Conservation (phyloP, 805 yeast species). For the Wickerhamomyces pijperi region DNA sequence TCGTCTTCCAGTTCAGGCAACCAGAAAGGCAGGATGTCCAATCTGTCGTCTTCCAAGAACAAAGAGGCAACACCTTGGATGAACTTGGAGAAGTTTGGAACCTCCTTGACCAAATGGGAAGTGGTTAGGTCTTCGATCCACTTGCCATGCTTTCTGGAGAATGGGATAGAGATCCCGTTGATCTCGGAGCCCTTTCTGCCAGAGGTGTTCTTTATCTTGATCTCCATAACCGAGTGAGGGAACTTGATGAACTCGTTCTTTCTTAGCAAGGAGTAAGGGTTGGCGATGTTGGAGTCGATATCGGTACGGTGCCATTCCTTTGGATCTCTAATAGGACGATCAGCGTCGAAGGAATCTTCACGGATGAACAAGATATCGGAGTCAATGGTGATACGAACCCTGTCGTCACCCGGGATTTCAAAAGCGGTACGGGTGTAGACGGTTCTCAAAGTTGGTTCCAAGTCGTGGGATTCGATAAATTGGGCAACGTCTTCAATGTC, state of each 20-base stretch:
- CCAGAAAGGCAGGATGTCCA: constrained; percentile 92
- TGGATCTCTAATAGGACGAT: constrained; percentile 85
- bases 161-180: constrained; percentile 25
- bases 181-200: constrained; percentile 23
- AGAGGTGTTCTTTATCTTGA: constrained; percentile 46
- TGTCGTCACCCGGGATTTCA: constrained; percentile 96
- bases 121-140: constrained; percentile 87
- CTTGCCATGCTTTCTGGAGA: constrained; percentile 38
- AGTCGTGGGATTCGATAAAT: constrained; percentile 50
- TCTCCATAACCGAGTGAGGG: constrained; percentile 84
- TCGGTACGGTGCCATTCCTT: constrained; percentile 86
- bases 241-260: constrained; percentile 78
- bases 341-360: constrained; percentile 79
- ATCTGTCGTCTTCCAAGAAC: constrained; percentile 80
- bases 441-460: constrained; percentile 82
- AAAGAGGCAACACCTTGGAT: constrained; percentile 86
- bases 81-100: constrained; percentile 87
- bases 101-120: constrained; percentile 80
- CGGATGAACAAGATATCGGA: constrained; percentile 79
- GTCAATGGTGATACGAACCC: constrained; percentile 83
- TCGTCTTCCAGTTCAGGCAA: constrained; percentile 78
- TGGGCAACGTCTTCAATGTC: constrained; percentile 51
- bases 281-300: constrained; percentile 63
- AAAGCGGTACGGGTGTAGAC: constrained; percentile 88
- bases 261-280: constrained; percentile 65